Evolutionary conservation across 805 yeast species (phyloP), one percentile per base, ranked within the genome.

Genomic region (Lachancea sp.): DNA sequence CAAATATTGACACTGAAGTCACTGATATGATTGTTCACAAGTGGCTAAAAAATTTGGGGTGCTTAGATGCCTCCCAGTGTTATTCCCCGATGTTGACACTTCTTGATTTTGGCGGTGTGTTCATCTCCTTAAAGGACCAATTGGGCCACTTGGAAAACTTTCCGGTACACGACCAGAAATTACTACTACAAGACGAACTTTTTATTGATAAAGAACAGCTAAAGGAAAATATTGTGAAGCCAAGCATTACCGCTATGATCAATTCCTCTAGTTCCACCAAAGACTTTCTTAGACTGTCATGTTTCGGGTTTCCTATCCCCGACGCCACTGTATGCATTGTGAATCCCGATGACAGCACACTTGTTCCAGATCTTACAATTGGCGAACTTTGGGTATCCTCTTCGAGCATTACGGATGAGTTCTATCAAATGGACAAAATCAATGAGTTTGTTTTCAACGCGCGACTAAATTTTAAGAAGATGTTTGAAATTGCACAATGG

Each of bases 341-440:
- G 0, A 89, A 95, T 59, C 98, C 98, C 0, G 98, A 93, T 49
- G 87, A 91, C 47, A 75, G 82, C 31, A 70, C 81, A 2, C 67
- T 93, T 15, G 85, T 87, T 3, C 79, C 81, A 2, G 82, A 75
- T 39, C 77, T 85, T 57, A 87, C 84, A 50, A 86, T 93, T 13
- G 99, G 99, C 22, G 99, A 93, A 63, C 82, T 93, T 29, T 93
- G 98, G 98, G 85, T 93, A n/a, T 96, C 90, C 56, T 83, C 95
- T 36, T 91, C 91, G 1, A 85, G 95, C 49, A 66, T 93, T 6
- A 82, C 95, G 2, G 96, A 63, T 42, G 68, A 59, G 45, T 65
- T 65, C 44, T 65, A 56, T 43, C 67, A 63, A 32, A 52, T 65
- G 60, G 65, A 59, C 31, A 56, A 57, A 33, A 62, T 65, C 2